Conservation (phyloP, 2,329 filamentous ascomycete species). For the Colletotrichum simmondsii region DNA sequence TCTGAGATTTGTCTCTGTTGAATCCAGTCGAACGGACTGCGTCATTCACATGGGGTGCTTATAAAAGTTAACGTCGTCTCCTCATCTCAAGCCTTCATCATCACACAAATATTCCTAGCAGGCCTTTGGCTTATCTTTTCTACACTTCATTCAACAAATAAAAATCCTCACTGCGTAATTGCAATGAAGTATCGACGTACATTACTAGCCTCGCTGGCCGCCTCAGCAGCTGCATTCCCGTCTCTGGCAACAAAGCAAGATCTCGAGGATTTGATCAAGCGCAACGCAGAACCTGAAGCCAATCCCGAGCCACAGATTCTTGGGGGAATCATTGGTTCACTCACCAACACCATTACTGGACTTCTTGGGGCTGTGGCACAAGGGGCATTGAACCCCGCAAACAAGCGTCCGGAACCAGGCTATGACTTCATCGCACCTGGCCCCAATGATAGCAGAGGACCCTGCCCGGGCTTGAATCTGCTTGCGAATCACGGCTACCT, state of each 20-base stretch:
- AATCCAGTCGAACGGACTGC: background rate
- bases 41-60: background rate
- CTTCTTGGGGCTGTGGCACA: slow-evolving; percentile 25
- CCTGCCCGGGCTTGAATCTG: slow-evolving; percentile 56
- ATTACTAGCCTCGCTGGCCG: background rate
- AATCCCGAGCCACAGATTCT: slow-evolving; percentile 15
- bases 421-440: slow-evolving; percentile 20
- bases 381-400: slow-evolving; percentile 2
- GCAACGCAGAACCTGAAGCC: slow-evolving; percentile 10
- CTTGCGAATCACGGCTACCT: slow-evolving; percentile 57
- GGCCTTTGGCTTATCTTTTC: too few species aligned
- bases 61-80: background rate
- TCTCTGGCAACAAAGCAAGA: slow-evolving; percentile 9
- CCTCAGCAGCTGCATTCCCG: slow-evolving; percentile 17
- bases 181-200: slow-evolving; percentile 12
- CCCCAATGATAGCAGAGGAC: slow-evolving; percentile 25
- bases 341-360: slow-evolving; percentile 13
- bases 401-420: slow-evolving; percentile 23
- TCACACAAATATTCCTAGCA: background rate
- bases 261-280: slow-evolving; percentile 10
- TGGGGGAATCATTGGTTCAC: background rate
- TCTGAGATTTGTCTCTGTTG: background rate
- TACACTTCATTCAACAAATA: too few species aligned
- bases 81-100: background rate
- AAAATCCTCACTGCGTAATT: background rate